Percentiles rank a stretch among this genome's conserved stretches.
Conservation (phyloP, 1,139 yeast genomes). For the Zhuliangozyma blackwelliae region DNA sequence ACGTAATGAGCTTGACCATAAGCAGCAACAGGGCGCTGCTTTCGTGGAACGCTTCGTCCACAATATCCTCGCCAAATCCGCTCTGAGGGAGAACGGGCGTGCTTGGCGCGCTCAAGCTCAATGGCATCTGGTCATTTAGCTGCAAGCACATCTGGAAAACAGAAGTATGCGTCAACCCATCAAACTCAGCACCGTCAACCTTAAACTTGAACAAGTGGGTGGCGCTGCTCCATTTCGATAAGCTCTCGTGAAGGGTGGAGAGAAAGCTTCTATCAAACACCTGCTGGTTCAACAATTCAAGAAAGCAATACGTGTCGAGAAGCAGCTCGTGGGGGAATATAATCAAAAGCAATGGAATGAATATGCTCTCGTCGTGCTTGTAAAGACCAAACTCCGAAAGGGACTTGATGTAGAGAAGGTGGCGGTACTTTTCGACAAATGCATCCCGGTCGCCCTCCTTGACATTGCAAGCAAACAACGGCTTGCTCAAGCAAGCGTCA, state of each 20-base stretch:
- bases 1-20: conserved; percentile 28
- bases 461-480: conserved; percentile 27
- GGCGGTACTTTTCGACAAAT: conserved; percentile 25
- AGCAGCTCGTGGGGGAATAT: conserved; percentile 24
- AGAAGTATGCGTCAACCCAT: conserved; percentile 23
- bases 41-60: background rate
- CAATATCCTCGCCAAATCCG: background rate
- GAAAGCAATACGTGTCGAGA: conserved; percentile 25
- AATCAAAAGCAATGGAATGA: conserved; percentile 35
- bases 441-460: conserved; percentile 11
- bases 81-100: conserved; percentile 29
- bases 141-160: conserved; percentile 36
- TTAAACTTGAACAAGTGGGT: conserved; percentile 20
- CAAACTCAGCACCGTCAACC: conserved; percentile 30
- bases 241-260: conserved; percentile 20
- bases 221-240: conserved; percentile 25
- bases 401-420: conserved; percentile 35
- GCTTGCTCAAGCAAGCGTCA: conserved; percentile 22
- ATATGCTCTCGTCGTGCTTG: conserved; percentile 37
- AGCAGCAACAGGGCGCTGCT: conserved; percentile 18
- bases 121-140: conserved; percentile 39
- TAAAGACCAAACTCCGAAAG: conserved; percentile 34
- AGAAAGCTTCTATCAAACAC: conserved; percentile 29
- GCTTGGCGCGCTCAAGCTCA: conserved; percentile 43
- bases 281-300: conserved; percentile 31